phyloP scores from a whole-genome alignment of 305 asterid species.

The Fraxinus paxiana region DNA sequence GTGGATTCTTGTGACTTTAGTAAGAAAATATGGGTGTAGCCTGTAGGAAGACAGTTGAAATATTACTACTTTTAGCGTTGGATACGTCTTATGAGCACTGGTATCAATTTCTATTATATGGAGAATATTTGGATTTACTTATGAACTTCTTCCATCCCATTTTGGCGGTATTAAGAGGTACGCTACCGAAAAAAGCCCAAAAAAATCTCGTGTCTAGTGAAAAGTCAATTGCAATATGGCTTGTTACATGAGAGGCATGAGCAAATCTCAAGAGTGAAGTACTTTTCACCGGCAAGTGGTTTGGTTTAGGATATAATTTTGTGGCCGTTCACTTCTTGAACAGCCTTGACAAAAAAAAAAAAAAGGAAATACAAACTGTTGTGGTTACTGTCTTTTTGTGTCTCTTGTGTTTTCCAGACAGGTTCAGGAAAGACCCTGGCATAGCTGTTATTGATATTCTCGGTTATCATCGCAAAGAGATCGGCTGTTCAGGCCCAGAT shows the following conservation, averaged over 20 bases:
- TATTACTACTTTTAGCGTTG: neutral
- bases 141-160: neutral
- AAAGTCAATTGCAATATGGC: neutral
- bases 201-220: neutral
- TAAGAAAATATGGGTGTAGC: neutral
- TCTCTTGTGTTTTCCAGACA: conserved; percentile 56
- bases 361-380: conserved; percentile 22
- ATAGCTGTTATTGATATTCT: conserved; percentile 64
- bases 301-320: neutral
- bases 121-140: neutral
- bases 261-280: neutral
- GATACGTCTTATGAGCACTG: neutral
- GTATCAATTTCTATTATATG: neutral
- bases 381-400: conserved; percentile 13
- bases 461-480: conserved; percentile 57
- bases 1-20: conserved; percentile 4
- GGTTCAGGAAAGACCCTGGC: conserved; percentile 97
- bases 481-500: conserved; percentile 80
- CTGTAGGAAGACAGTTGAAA: neutral
- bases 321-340: conserved; percentile 17
- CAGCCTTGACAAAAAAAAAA: neutral
- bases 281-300: neutral
- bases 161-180: neutral
- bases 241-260: neutral
- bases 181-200: neutral